These are phyloP conservation scores for Hericium erinaceus DNA, from an alignment of 768 basidiomycete species.

Conservation along the genomic window DNA sequence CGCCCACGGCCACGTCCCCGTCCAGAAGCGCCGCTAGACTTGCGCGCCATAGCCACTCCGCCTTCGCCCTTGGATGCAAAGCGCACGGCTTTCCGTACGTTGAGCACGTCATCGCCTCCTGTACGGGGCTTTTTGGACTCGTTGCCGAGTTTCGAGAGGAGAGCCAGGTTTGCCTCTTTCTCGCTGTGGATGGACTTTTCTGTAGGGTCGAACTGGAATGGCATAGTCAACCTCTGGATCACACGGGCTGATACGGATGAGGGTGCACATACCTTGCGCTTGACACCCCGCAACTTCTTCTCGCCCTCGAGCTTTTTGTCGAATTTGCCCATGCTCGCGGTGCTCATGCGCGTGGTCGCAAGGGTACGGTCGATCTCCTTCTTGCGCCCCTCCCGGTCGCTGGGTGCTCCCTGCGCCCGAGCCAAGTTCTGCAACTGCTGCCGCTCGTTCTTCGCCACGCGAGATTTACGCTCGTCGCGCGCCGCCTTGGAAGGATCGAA, in stretches of 20 bases:
- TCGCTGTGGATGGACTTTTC: slow-evolving; percentile 60
- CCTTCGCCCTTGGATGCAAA: slow-evolving; percentile 12
- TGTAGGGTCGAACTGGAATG: slow-evolving; percentile 70
- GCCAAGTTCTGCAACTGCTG: slow-evolving; percentile 67
- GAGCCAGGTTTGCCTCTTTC: slow-evolving; percentile 59
- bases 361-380: slow-evolving; percentile 67
- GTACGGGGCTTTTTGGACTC: slow-evolving; percentile 1
- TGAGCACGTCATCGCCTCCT: slow-evolving; percentile 6
- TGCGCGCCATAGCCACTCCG: slow-evolving; percentile 8
- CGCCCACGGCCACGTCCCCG: slow-evolving; percentile 19
- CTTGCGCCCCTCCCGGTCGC: slow-evolving; percentile 47
- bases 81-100: slow-evolving; percentile 16
- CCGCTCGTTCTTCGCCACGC: slow-evolving; percentile 77
- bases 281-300: slow-evolving; percentile 77
- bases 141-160: slow-evolving; percentile 61
- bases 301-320: slow-evolving; percentile 89
- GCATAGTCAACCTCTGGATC: no score
- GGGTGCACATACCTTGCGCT: slow-evolving; percentile 70
- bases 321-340: slow-evolving; percentile 93
- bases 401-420: slow-evolving; percentile 34
- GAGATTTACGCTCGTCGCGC: slow-evolving; percentile 68
- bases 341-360: slow-evolving; percentile 69
- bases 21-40: slow-evolving; percentile 23
- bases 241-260: neutral
- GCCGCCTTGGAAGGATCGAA: slow-evolving; percentile 72